phyloP scores from a whole-genome alignment of 768 basidiomycete species.

The Mycena rebaudengoi region DNA sequence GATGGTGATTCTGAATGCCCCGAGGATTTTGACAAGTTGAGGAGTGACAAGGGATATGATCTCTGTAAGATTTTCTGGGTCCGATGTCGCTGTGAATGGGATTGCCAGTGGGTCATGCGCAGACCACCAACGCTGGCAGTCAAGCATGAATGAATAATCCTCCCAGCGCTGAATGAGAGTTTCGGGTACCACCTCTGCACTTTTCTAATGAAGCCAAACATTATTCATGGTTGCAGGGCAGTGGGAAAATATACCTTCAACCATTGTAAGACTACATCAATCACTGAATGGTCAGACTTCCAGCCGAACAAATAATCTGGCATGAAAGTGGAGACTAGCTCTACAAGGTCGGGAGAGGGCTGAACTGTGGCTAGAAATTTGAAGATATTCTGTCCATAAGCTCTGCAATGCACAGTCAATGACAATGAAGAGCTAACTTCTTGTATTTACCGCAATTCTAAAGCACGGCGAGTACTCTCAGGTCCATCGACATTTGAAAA shows the following conservation, averaged over 20 bases:
- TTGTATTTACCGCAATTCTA: background rate
- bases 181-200: background rate
- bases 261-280: background rate
- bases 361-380: background rate
- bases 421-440: background rate
- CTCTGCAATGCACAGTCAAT: background rate
- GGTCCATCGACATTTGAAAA: background rate
- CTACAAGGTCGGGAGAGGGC: background rate
- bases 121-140: constrained; percentile 3
- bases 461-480: background rate
- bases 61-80: background rate
- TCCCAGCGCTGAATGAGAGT: constrained; percentile 2
- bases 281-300: background rate
- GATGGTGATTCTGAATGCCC: background rate
- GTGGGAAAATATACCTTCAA: constrained; percentile 4
- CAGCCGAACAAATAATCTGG: background rate
- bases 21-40: background rate
- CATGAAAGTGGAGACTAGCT: background rate
- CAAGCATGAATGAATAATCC: constrained; percentile 3
- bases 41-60: constrained; percentile 1
- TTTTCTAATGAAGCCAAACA: background rate
- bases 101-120: background rate
- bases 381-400: background rate
- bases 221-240: background rate
- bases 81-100: background rate